Conservation (phyloP, 768 basidiomycete genomes). For the Termitomyces heimii region DNA sequence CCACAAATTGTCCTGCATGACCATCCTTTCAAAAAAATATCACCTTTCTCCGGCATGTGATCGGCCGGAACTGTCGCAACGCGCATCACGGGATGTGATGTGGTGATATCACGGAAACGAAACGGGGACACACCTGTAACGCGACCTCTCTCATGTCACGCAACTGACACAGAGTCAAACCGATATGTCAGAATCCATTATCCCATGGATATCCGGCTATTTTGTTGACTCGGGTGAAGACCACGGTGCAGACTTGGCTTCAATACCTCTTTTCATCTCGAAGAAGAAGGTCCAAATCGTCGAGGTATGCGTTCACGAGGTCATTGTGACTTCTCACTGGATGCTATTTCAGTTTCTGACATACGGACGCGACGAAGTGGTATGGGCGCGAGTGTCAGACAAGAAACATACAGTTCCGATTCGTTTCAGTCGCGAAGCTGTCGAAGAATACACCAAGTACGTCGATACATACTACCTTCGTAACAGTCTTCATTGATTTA, state of each 20-base stretch:
- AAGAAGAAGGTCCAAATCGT: constrained; percentile 53
- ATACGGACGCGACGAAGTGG: constrained; percentile 34
- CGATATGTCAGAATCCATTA: constrained; percentile 32
- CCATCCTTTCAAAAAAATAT: no score
- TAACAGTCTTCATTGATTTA: no score
- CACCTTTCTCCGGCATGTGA: not conserved
- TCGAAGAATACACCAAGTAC: constrained; percentile 35
- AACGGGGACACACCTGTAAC: not conserved
- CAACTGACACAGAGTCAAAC: not conserved
- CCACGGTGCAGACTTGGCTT: constrained; percentile 39
- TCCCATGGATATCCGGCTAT: constrained; percentile 55
- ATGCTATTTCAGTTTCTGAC: constrained; percentile 46
- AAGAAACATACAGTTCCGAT: constrained; percentile 43
- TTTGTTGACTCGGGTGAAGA: constrained; percentile 43
- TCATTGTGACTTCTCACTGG: not conserved
- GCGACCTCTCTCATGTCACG: not conserved
- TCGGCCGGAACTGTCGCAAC: not conserved
- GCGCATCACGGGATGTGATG: constrained; percentile 13
- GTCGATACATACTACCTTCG: no score
- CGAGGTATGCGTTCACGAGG: constrained; percentile 31
- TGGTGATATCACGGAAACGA: constrained; percentile 7
- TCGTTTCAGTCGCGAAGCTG: constrained; percentile 48
- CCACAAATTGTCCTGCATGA: not conserved
- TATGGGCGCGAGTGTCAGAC: constrained; percentile 67
- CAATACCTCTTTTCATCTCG: constrained; percentile 20